Conservation (phyloP, 345 rosid genomes). For the Brassica nigra region DNA sequence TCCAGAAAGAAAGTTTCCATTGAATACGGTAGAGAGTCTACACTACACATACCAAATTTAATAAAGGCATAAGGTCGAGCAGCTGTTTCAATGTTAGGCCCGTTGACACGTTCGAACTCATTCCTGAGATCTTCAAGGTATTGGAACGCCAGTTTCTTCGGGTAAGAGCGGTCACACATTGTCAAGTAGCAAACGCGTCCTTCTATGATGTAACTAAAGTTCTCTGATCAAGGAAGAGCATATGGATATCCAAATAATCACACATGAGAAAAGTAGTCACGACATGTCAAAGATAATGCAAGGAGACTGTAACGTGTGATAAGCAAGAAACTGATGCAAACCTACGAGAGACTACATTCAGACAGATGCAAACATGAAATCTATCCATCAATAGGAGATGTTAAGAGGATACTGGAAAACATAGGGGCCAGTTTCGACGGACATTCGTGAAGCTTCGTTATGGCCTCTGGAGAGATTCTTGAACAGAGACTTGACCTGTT, state of each 20-base stretch:
- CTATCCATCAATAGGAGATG: background rate
- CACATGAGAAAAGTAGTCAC: too few species aligned
- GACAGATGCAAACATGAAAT: background rate
- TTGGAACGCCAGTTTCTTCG: conserved; percentile 97
- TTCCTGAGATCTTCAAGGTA: conserved; percentile 94
- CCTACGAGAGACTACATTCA: too few species aligned
- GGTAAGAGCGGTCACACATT: conserved; percentile 93
- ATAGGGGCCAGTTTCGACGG: conserved; percentile 88
- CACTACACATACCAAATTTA: conserved; percentile 68
- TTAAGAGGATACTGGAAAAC: conserved; percentile 85
- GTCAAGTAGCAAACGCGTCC: conserved; percentile 4
- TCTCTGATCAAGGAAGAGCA: conserved; percentile 57
- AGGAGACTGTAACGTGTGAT: too few species aligned
- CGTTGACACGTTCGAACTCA: conserved; percentile 96
- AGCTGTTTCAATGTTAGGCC: conserved; percentile 88
- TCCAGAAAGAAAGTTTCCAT: too few species aligned
- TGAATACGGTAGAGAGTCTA: background rate
- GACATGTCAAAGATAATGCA: too few species aligned
- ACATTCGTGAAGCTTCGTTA: conserved; percentile 94
- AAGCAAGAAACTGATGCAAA: too few species aligned
- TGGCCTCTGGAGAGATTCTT: conserved; percentile 93
- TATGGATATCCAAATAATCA: background rate
- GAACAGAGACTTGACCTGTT: conserved; percentile 92
- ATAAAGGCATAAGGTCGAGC: conserved; percentile 99
- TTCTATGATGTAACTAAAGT: background rate